These are phyloP conservation scores for Theobroma cacao DNA, from an alignment of 345 rosid genomes.

Conservation along the genomic window DNA sequence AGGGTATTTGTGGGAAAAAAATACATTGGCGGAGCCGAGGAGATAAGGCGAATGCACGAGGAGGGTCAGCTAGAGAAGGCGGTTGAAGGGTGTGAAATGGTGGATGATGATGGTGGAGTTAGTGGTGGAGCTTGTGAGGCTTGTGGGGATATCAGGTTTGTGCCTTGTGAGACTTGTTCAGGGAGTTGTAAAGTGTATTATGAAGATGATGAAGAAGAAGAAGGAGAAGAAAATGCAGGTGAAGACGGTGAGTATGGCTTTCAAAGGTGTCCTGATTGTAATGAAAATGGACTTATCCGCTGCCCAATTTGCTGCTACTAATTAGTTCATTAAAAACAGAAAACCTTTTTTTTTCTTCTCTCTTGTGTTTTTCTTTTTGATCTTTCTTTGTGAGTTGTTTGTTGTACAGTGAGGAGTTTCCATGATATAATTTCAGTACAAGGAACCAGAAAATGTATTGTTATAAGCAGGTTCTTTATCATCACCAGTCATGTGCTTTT, in stretches of 20 bases:
- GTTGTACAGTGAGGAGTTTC: constrained; percentile 33
- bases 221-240: constrained; percentile 24
- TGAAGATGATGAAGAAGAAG: constrained; percentile 34
- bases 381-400: constrained; percentile 19
- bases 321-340: constrained; percentile 9
- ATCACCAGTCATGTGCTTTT: constrained; percentile 3
- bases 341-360: not conserved
- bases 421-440: not conserved
- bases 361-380: not conserved
- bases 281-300: constrained; percentile 86
- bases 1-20: constrained; percentile 69
- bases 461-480: not conserved
- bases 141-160: constrained; percentile 88
- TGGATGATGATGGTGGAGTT: constrained; percentile 32
- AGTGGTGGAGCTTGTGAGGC: constrained; percentile 59
- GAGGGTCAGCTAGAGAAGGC: constrained; percentile 77
- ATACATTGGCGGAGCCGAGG: constrained; percentile 82
- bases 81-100: constrained; percentile 52
- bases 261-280: constrained; percentile 84
- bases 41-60: constrained; percentile 67
- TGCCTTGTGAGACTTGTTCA: constrained; percentile 88
- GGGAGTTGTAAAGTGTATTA: constrained; percentile 86
- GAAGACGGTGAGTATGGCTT: constrained; percentile 54
- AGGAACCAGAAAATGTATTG: not conserved
- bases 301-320: constrained; percentile 71